phyloP scores from a whole-genome alignment of 306 rosid species.

The Morella rubra region DNA sequence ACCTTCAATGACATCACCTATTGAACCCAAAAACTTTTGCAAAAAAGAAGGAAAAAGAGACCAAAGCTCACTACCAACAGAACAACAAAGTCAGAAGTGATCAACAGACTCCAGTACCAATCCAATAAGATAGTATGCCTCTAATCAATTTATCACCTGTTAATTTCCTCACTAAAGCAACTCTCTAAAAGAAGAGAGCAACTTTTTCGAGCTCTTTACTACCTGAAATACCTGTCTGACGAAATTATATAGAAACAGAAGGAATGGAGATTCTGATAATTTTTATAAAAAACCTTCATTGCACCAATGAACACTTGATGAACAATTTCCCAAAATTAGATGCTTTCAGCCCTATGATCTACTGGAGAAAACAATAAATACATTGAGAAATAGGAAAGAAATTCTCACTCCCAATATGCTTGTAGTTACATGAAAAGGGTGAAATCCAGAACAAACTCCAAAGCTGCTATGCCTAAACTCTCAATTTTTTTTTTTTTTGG shows the following conservation, averaged over 20 bases:
- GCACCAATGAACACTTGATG: conserved; percentile 16
- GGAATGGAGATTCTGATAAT: not conserved
- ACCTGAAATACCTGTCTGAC: not conserved
- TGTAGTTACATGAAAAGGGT: conserved; percentile 18
- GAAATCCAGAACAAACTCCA: conserved; percentile 18
- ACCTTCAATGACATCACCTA: not conserved
- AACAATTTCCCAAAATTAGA: not conserved
- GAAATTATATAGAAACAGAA: not conserved
- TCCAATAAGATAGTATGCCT: not conserved
- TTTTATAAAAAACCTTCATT: not conserved
- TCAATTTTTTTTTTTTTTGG: not conserved
- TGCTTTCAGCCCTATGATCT: not conserved
- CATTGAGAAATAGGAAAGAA: conserved; percentile 19
- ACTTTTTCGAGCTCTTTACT: not conserved
- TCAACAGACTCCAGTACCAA: not conserved
- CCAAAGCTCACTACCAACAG: not conserved
- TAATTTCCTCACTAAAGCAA: not conserved
- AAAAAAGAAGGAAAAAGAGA: not conserved
- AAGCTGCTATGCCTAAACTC: conserved; percentile 8
- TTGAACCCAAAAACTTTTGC: not conserved
- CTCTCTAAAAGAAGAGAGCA: not conserved
- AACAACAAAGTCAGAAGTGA: not conserved
- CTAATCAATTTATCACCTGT: not conserved
- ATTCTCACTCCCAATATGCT: conserved; percentile 8
- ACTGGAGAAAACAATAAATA: conserved; percentile 17